Base-by-base conservation (phyloP, 768 basidiomycete species). In the Lentinula lateritia region DNA sequence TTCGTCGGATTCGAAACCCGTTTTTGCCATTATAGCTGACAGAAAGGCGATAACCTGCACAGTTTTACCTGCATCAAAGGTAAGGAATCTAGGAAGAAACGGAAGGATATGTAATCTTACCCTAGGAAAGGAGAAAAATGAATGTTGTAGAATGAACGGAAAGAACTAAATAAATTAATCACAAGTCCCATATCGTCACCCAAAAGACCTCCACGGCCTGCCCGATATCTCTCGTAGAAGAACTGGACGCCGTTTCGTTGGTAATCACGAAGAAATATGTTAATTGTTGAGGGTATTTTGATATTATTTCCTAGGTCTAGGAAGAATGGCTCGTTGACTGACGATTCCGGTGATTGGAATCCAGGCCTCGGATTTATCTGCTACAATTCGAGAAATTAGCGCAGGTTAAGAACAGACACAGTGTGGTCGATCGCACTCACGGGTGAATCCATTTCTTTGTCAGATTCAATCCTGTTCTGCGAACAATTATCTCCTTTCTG, bases 151-250 rank as follows among this genome's bases (percentile, higher is more conserved):
- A 38, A 41, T 9, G 9, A 9, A 46, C 6, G 10, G 16, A 58
- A 41, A 13, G 38, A 38, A n/a, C 54, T 28, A 15, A 50, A 58
- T 28, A n/a, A 39, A 7, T 5, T 34, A 72, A 72, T 28, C 64
- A 87, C 86, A 63, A 89, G 77, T 65, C 93, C 96, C 96, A 98
- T 98, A 68, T 98, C 96, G 70, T 98, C 96, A 5, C 96, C 96
- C 4, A 98, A 80, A 10, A 98, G 70, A 0, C 89, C 95, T 0
- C 96, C 96, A 48, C 79, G 76, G 0, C 80, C 81, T 65, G 87
- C 76, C 34, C 77, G 72, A 69, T 89, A 97, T 50, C 87, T 80
- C 13, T 81, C 76, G 74, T 84, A 97, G 53, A 98, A 82, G 73
- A 98, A 98, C 45, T 78, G 72, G 12, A 90, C 84, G 7, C 96